Base-by-base conservation (phyloP, 2,329 filamentous ascomycete species). In the Pseudogymnoascus sp. region DNA sequence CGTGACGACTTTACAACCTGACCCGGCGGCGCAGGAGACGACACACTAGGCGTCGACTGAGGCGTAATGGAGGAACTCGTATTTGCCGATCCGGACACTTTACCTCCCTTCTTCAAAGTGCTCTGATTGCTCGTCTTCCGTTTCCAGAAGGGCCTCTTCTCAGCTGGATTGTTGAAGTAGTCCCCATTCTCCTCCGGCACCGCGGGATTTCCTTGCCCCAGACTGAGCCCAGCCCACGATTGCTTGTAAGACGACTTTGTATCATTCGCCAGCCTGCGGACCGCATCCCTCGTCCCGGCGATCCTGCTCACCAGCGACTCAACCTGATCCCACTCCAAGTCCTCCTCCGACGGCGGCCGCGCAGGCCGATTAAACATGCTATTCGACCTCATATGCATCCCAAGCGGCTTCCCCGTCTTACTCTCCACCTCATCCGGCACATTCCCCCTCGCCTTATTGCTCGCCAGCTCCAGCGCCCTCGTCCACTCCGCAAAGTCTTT, bases 401-500 rank as follows among this genome's bases (percentile, higher is more conserved):
- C 66, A 68, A 71, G 64, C 53, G 53, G 53, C 68, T 61, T 40
- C 21, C 60, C 60, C 33, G 31, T 6, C 23, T 42, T 17, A 5
- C 62, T 67, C 31, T 19, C 40, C 11, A 13, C 23, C 31, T 60
- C n/a, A 19, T 19, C 47, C 53, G 71, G 63, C 3, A 62, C 47
- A 21, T 70, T 64, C 1, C 83, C 83, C 65, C 85, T 77, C 11
- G 86, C 83, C 65, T 84, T 78, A 65, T 88, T 83, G 66, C 91
- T 90, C 4, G 93, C 93, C 67, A 84, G 87, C 75, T 97, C 92
- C 61, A 99, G 78, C 0, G 93, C 93, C 57, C 83, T 82, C 59
- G 88, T 91, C 95, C 95, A 99, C 17, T 89, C 88, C 57, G 85
- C 82, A 73, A 97, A 99, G 66, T 97, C 93, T 67, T 88, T 89